Base-by-base conservation (phyloP, 2,329 filamentous ascomycete species). In the Fusarium armeniacum region DNA sequence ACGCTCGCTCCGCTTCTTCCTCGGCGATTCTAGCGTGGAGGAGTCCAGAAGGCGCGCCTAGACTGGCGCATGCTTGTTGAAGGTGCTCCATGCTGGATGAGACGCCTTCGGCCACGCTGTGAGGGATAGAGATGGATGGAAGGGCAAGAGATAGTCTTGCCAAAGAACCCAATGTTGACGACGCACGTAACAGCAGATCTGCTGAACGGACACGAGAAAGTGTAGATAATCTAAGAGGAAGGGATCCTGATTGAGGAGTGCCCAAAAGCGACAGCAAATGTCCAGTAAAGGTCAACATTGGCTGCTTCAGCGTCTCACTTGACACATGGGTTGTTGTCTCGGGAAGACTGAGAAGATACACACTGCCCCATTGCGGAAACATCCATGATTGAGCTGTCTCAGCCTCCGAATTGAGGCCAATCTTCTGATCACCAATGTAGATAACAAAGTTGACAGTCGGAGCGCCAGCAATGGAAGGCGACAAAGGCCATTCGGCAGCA, bases 371-470 rank as follows among this genome's bases (percentile, higher is more conserved):
- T 82, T 99, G 96, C 0, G 96, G 96, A 45, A 99, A 91, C 69
- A 98, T 86, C 95, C 95, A 98, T 38, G 88, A 90, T 74, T 87
- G 88, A 1, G 88, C 86, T 5, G 83, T 86, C 32, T 82, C 81
- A 4, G 77, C 74, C 56, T 82, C 79, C 4, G 82, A 78, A 45
- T 82, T 80, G 54, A 84, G 75, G 6, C 79, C 83, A 66, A 93
- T 94, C 12, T 90, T 93, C 62, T 91, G 88, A 61, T 93, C 89
- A 8, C 94, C 93, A 10, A 97, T 89, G 76, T 96, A 99, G 30
- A 98, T 86, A 59, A 98, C 90, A 77, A 99, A 98, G 80, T 99
- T 98, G 76, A 99, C 90, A 0, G 96, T 99, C 1, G 96, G 96
- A 0, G 95, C 95, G 20, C 89, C 90, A 43, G 94, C 96, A 71